Percentiles rank a stretch among this genome's conserved stretches.
Evolutionary conservation across 2,329 filamentous ascomycete genomes (phyloP).

Genomic region (Gnomoniopsis smithogilvyi): DNA sequence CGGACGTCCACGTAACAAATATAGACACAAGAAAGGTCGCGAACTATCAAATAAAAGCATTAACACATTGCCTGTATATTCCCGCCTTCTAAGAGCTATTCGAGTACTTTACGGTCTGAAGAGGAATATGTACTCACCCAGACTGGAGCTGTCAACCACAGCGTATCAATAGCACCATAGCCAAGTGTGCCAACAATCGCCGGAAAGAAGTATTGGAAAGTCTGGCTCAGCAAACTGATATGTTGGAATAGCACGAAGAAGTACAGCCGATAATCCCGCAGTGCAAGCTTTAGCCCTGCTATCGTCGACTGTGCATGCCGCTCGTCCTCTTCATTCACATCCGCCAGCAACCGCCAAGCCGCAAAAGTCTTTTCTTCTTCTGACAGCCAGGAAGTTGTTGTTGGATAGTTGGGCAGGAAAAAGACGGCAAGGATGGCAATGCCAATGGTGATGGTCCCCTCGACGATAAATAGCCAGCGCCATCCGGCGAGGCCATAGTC

Average conservation of each 20-base stretch:
- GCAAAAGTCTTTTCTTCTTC: constrained; percentile 20
- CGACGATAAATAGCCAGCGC: constrained; percentile 32
- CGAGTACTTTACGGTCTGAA: not conserved
- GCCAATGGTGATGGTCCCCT: constrained; percentile 14
- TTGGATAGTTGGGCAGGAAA: constrained; percentile 19
- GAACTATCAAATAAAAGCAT: constrained; percentile 29
- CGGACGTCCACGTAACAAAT: constrained; percentile 52
- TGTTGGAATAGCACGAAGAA: constrained; percentile 54
- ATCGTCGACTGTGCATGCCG: constrained; percentile 17
- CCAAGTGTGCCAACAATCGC: constrained; percentile 60
- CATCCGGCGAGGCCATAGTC: constrained; percentile 27
- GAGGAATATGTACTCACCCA: constrained; percentile 38
- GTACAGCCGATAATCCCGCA: constrained; percentile 40
- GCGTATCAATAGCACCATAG: constrained; percentile 50
- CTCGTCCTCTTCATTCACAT: constrained; percentile 24
- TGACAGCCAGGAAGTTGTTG: constrained; percentile 18
- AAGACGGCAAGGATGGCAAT: constrained; percentile 15
- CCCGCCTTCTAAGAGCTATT: too few relatives aligned
- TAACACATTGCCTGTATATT: not conserved
- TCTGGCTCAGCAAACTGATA: constrained; percentile 47
- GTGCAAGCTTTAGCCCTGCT: constrained; percentile 25
- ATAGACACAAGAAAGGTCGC: constrained; percentile 52
- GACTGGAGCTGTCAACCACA: constrained; percentile 55
- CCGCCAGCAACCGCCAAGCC: constrained; percentile 16
- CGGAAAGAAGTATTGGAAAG: constrained; percentile 65